These are phyloP conservation scores for Draba incana DNA, from an alignment of 345 rosid species.

Conservation along the genomic window DNA sequence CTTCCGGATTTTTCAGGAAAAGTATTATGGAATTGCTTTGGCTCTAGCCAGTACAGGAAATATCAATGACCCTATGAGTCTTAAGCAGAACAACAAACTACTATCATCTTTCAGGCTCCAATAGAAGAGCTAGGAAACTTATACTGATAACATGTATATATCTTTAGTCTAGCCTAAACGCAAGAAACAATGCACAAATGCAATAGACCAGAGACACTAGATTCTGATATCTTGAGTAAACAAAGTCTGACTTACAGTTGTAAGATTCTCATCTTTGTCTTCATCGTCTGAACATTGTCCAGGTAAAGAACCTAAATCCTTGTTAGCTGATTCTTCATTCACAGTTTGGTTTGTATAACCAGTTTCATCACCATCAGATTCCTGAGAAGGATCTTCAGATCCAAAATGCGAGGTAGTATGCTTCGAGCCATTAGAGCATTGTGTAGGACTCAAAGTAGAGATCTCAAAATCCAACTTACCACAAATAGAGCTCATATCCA, in stretches of 20 bases:
- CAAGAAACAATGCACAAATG: not conserved
- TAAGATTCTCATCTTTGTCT: slow-evolving; percentile 41
- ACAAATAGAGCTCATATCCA: slow-evolving; percentile 50
- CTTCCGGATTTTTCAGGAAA: not conserved
- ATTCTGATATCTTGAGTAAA: slow-evolving; percentile 29
- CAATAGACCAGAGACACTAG: not conserved
- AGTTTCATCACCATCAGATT: slow-evolving; percentile 46
- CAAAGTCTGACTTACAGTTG: slow-evolving; percentile 41
- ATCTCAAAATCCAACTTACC: slow-evolving; percentile 39
- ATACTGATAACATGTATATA: not conserved
- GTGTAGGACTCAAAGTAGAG: slow-evolving; percentile 27
- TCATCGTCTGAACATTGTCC: slow-evolving; percentile 43
- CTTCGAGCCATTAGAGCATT: slow-evolving; percentile 34
- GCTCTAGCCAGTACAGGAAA: not conserved
- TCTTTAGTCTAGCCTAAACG: not conserved
- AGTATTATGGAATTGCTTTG: no score
- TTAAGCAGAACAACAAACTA: slow-evolving; percentile 5
- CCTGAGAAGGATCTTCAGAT: slow-evolving; percentile 43
- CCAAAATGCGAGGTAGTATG: slow-evolving; percentile 21
- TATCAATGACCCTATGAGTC: slow-evolving; percentile 16
- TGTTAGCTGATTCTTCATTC: slow-evolving; percentile 36
- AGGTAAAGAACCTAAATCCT: slow-evolving; percentile 34
- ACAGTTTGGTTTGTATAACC: slow-evolving; percentile 44
- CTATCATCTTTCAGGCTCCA: not conserved
- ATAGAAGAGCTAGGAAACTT: not conserved